phyloP scores from a whole-genome alignment of 2,329 filamentous ascomycete species.

The Colletotrichum sp. region DNA sequence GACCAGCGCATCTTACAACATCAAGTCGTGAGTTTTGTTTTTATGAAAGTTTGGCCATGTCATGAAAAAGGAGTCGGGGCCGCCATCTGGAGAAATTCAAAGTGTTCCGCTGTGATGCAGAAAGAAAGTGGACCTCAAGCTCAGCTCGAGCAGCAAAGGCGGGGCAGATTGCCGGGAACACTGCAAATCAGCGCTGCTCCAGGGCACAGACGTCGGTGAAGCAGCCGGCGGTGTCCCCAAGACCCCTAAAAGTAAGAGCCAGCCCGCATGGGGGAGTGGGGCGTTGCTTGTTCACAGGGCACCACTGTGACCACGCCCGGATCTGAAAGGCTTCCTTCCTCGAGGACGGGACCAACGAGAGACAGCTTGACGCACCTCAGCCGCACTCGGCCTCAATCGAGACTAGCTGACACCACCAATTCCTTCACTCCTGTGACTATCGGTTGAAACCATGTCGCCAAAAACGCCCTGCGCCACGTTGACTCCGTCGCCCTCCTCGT shows the following conservation, averaged over 20 bases:
- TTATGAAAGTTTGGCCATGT: background rate
- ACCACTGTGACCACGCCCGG: background rate
- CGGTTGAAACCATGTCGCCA: constrained; percentile 11
- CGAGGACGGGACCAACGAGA: background rate
- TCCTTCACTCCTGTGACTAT: background rate
- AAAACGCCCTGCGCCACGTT: constrained; percentile 15
- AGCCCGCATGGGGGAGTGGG: background rate
- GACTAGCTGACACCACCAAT: background rate
- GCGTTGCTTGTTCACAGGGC: background rate
- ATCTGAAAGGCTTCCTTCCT: background rate
- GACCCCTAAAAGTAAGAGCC: constrained; percentile 19
- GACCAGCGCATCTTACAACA: background rate
- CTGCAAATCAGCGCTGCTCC: background rate
- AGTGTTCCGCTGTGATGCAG: background rate
- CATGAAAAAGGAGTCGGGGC: background rate
- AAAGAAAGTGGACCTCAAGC: background rate
- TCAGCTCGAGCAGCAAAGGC: background rate
- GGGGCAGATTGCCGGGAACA: background rate
- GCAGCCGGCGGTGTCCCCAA: background rate
- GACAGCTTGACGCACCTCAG: constrained; percentile 7
- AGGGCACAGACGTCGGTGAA: constrained; percentile 6
- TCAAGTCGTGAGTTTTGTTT: background rate
- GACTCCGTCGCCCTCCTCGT: background rate
- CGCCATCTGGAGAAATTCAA: background rate
- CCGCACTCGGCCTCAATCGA: constrained; percentile 13